Conservation (phyloP, 2,329 filamentous ascomycete genomes). For the Dothistroma septosporum region DNA sequence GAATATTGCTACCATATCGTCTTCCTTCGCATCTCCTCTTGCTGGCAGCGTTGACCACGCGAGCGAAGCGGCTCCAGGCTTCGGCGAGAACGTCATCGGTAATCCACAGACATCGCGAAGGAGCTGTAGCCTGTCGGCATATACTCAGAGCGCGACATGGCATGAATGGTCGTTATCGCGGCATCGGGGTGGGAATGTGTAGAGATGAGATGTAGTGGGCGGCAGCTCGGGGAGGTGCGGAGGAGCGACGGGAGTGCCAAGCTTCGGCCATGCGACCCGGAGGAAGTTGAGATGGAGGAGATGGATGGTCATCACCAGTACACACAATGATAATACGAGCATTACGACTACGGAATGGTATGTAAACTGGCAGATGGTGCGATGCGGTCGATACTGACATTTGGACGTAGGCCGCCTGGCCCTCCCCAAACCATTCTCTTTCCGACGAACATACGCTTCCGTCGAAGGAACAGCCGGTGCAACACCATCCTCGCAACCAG, state of each 20-base stretch:
- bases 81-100: conserved; percentile 53
- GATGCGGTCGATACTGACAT: conserved; percentile 1
- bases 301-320: not conserved
- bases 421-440: conserved; percentile 32
- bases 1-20: conserved; percentile 58
- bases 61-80: conserved; percentile 51
- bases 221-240: not conserved
- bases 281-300: not conserved
- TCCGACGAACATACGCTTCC: conserved; percentile 36
- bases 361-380: not conserved
- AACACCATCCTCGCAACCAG: not conserved
- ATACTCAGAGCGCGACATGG: conserved; percentile 19
- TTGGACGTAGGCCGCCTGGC: conserved; percentile 36
- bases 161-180: conserved; percentile 22
- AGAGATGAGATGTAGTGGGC: not conserved
- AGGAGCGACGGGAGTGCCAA: conserved; percentile 13
- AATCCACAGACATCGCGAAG: conserved; percentile 53
- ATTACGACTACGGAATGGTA: conserved; percentile 40
- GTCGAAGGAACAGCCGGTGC: conserved; percentile 28
- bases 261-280: conserved; percentile 7
- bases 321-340: conserved; percentile 43
- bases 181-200: conserved; percentile 6
- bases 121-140: conserved; percentile 16
- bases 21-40: conserved; percentile 26
- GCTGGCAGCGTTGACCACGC: conserved; percentile 27